phyloP scores from a whole-genome alignment of 768 basidiomycete genomes.

The Leucosporidium yakuticum region DNA sequence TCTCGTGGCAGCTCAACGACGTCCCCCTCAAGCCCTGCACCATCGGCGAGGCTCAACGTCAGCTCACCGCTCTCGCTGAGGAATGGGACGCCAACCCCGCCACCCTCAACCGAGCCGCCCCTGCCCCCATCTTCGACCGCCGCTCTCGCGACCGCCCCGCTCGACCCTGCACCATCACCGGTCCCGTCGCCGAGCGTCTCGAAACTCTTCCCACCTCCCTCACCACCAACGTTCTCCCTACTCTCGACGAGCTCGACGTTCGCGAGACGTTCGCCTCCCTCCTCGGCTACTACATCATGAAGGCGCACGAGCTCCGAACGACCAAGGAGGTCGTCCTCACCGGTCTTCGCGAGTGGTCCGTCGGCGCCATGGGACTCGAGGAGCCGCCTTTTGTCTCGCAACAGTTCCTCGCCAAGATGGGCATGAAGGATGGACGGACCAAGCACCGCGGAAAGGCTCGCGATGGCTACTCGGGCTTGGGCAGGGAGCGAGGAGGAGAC shows the following conservation, averaged over 20 bases:
- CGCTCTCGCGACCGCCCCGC: conserved; percentile 16
- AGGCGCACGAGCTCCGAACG: conserved; percentile 51
- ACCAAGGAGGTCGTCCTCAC: conserved; percentile 50
- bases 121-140: conserved; percentile 6
- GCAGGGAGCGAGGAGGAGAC: not conserved
- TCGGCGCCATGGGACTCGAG: conserved; percentile 53
- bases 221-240: conserved; percentile 33
- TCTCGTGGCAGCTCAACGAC: conserved; percentile 56
- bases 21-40: conserved; percentile 65
- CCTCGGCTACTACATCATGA: conserved; percentile 65
- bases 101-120: not conserved
- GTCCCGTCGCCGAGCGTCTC: conserved; percentile 35
- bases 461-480: conserved; percentile 4
- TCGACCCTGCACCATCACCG: conserved; percentile 19
- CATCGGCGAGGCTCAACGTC: conserved; percentile 48
- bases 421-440: conserved; percentile 37
- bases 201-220: conserved; percentile 37
- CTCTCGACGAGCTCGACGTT: conserved; percentile 44
- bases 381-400: conserved; percentile 53
- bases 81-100: conserved; percentile 50
- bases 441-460: conserved; percentile 19
- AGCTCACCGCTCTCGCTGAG: conserved; percentile 51
- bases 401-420: conserved; percentile 50
- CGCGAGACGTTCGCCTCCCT: conserved; percentile 60
- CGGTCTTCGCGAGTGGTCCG: conserved; percentile 60